These are phyloP conservation scores for Platanthera zijinensis DNA, from an alignment of 106 monocot species.

Conservation along the genomic window DNA sequence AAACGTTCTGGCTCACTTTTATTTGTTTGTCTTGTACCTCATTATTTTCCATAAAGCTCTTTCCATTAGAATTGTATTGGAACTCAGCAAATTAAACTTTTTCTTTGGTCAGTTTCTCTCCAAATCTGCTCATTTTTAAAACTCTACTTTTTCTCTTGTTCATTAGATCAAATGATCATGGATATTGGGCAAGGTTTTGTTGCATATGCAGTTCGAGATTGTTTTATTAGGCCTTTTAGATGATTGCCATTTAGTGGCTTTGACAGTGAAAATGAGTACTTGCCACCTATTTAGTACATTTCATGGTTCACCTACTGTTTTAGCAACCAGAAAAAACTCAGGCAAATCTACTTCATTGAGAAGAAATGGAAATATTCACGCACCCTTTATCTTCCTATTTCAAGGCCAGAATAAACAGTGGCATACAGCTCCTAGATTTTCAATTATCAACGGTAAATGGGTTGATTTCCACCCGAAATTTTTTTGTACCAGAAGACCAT, in stretches of 20 bases:
- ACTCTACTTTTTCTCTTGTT: too few species aligned
- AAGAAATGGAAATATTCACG: constrained; percentile 5
- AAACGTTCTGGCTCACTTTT: too few species aligned
- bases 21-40: too few species aligned
- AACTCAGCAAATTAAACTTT: too few species aligned
- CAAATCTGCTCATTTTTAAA: too few species aligned
- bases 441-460: neutral
- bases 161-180: neutral
- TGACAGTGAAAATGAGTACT: constrained; percentile 29
- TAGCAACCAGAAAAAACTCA: constrained; percentile 15
- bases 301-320: constrained; percentile 34
- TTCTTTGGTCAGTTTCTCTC: too few species aligned
- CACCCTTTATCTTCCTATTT: constrained; percentile 14
- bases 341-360: constrained; percentile 8
- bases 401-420: constrained; percentile 14
- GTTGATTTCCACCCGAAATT: constrained; percentile 15
- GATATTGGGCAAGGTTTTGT: neutral
- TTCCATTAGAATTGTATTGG: too few species aligned
- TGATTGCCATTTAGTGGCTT: constrained; percentile 10
- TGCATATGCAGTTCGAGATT: constrained; percentile 46
- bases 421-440: constrained; percentile 4
- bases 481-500: constrained; percentile 12
- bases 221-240: constrained; percentile 56
- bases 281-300: constrained; percentile 28
- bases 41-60: too few species aligned